Percentiles rank a stretch among this genome's conserved stretches.
These are phyloP conservation scores for Aspergillus nomiae DNA, from an alignment of 2,329 filamentous ascomycete genomes.

Conservation along the genomic window DNA sequence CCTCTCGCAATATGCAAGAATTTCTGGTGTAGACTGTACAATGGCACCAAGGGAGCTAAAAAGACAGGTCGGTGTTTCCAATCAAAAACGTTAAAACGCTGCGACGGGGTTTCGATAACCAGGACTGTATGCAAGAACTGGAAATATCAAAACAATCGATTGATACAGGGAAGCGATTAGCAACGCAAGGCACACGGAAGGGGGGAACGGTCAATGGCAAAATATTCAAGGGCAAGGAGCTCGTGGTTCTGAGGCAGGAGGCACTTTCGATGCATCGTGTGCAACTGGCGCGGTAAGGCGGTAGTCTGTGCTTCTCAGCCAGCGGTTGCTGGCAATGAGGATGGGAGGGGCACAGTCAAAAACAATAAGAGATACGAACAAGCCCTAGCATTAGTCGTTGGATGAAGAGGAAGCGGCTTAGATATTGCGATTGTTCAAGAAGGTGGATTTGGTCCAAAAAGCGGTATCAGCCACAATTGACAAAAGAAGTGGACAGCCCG, in stretches of 20 bases:
- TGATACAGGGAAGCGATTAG: constrained; percentile 21
- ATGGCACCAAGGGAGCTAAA: constrained; percentile 7
- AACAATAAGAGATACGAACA: not conserved
- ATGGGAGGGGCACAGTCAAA: not conserved
- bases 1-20: constrained; percentile 3
- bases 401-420: not conserved
- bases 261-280: constrained; percentile 37
- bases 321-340: constrained; percentile 21
- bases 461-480: constrained; percentile 20
- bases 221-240: constrained; percentile 20
- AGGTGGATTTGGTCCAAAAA: constrained; percentile 10
- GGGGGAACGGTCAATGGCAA: constrained; percentile 17
- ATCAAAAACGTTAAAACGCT: constrained; percentile 1
- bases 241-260: constrained; percentile 26
- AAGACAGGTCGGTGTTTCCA: constrained; percentile 6
- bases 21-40: constrained; percentile 14
- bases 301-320: constrained; percentile 22
- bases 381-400: constrained; percentile 3
- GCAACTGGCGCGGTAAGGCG: constrained; percentile 28
- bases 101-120: constrained; percentile 4
- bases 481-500: constrained; percentile 12
- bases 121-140: constrained; percentile 6
- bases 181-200: constrained; percentile 28
- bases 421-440: not conserved
- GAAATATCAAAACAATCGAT: constrained; percentile 17